Conservation (phyloP, 73 alveolate genomes). For the Symbiodinium pilosum region DNA sequence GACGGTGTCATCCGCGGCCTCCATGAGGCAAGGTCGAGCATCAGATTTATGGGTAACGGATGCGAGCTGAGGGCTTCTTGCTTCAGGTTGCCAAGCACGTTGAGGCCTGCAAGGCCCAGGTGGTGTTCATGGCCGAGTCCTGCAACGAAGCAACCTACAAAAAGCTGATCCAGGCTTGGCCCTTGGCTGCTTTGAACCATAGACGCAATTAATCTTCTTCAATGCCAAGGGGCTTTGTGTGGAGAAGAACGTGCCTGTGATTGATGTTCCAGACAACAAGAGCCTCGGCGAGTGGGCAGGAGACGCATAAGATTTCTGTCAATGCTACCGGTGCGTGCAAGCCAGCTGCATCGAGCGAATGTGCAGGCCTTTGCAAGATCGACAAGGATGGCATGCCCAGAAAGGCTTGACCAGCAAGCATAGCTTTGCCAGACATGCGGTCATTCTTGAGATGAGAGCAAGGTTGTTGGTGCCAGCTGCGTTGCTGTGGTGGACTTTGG, state of each 20-base stretch:
- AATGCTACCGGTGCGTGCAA: background rate
- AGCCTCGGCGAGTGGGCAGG: conserved; percentile 97
- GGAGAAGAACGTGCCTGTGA: conserved; percentile 27
- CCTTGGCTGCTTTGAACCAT: background rate
- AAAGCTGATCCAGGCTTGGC: conserved; percentile 70
- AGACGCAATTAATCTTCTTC: background rate
- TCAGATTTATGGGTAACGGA: background rate
- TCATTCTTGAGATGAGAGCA: no score
- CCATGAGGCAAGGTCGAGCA: conserved; percentile 6
- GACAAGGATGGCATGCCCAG: conserved; percentile 96
- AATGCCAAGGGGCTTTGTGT: background rate
- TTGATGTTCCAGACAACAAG: conserved; percentile 70
- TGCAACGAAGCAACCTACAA: conserved; percentile 95
- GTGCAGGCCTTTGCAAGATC: conserved; percentile 96
- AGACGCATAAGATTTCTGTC: no score
- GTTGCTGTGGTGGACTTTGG: conserved; percentile 97
- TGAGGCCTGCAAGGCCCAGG: conserved; percentile 92
- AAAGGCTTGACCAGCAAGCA: conserved; percentile 39
- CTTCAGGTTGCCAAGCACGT: conserved; percentile 83
- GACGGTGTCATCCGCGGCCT: conserved; percentile 87
- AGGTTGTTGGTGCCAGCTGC: conserved; percentile 97
- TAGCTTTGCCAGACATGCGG: background rate
- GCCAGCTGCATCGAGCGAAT: background rate
- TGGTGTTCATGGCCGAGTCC: conserved; percentile 94
- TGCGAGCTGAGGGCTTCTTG: background rate